Percentiles rank a stretch among this genome's conserved stretches.
Evolutionary conservation across 768 basidiomycete species (phyloP).

Genomic region (Megacollybia marginata): DNA sequence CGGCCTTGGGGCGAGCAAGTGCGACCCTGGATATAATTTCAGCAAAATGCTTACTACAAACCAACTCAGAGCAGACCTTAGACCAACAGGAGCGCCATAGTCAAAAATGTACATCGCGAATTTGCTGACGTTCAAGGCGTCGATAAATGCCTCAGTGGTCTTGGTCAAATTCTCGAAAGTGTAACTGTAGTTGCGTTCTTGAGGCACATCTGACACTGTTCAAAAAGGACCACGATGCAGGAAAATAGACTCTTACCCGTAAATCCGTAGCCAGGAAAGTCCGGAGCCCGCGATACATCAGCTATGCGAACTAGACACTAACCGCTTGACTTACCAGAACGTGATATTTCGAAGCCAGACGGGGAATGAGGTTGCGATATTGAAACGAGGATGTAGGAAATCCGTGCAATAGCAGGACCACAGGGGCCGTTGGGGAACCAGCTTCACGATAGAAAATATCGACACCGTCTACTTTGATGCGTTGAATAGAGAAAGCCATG

Average conservation of each 20-base stretch:
- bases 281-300: conserved; percentile 28
- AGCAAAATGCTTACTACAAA: no score
- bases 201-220: neutral
- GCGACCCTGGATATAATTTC: conserved; percentile 18
- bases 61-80: conserved; percentile 17
- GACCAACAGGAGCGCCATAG: conserved; percentile 34
- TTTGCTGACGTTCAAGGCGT: conserved; percentile 27
- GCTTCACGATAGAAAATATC: conserved; percentile 39
- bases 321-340: conserved; percentile 22
- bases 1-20: conserved; percentile 30
- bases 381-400: conserved; percentile 43
- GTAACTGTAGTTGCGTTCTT: conserved; percentile 26
- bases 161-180: conserved; percentile 30
- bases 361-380: conserved; percentile 38
- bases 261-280: conserved; percentile 45
- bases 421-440: conserved; percentile 20
- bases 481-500: neutral
- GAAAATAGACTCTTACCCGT: conserved; percentile 6
- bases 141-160: conserved; percentile 29
- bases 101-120: conserved; percentile 43
- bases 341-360: conserved; percentile 31
- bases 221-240: neutral
- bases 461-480: conserved; percentile 24
- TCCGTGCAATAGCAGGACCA: conserved; percentile 40
- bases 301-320: neutral